A percentile compares a stretch with the other conserved stretches of the same genome.
These are phyloP conservation scores for Telopea speciosissima DNA, from an alignment of 177 flowering plant genomes.

Conservation along the genomic window DNA sequence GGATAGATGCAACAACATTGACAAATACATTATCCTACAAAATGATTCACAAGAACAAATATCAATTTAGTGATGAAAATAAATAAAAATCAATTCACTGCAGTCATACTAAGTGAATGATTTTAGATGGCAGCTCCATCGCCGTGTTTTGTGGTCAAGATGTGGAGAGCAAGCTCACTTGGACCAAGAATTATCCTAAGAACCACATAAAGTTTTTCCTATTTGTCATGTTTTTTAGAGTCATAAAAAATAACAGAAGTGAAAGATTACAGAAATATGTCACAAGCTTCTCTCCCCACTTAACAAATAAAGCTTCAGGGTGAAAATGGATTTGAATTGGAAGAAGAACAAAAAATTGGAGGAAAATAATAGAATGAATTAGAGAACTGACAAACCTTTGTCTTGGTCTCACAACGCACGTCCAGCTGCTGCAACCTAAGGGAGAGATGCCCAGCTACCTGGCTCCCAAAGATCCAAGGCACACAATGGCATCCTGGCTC, in stretches of 20 bases:
- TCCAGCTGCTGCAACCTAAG: slow-evolving; percentile 65
- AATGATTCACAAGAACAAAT: slow-evolving; percentile 5
- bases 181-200: background rate
- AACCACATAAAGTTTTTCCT: background rate
- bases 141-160: too few species aligned
- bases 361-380: background rate
- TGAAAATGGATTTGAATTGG: background rate
- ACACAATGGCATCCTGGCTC: slow-evolving; percentile 74
- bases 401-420: slow-evolving; percentile 70
- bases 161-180: too few species aligned
- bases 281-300: background rate
- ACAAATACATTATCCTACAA: slow-evolving; percentile 72
- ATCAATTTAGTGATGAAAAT: background rate
- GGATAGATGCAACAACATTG: slow-evolving; percentile 78
- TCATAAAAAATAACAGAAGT: too few species aligned
- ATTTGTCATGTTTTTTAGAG: background rate
- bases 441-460: slow-evolving; percentile 55
- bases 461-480: slow-evolving; percentile 61
- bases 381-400: slow-evolving; percentile 46
- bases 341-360: too few species aligned
- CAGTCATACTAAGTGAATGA: background rate
- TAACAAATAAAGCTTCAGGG: too few species aligned
- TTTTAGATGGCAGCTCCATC: too few species aligned
- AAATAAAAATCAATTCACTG: background rate
- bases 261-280: too few species aligned